Percentiles rank a stretch among this genome's conserved stretches.
phyloP scores from a whole-genome alignment of 163 green algal species.

The Scenedesmus sp. region DNA sequence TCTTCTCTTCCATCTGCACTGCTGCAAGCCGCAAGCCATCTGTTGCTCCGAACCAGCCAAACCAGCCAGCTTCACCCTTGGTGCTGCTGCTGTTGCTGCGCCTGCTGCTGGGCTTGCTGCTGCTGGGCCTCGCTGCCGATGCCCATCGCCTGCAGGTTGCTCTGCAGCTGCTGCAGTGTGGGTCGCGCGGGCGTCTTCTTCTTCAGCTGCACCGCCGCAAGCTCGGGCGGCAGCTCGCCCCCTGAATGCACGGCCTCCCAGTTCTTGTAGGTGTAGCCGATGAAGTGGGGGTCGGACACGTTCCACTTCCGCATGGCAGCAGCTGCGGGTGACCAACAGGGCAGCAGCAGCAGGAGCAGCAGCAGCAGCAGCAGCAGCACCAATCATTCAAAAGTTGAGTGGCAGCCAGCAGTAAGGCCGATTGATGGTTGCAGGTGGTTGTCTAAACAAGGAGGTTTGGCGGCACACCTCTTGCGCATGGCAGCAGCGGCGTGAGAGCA shows the following conservation, averaged over 20 bases:
- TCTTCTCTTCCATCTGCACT: not conserved
- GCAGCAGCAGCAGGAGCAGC: not conserved
- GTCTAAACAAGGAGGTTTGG: constrained; percentile 99
- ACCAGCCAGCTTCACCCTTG: constrained; percentile 73
- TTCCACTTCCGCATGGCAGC: constrained; percentile 29
- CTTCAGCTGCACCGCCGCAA: constrained; percentile 55
- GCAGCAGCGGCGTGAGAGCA: not conserved
- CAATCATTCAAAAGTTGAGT: no score
- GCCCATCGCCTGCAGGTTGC: constrained; percentile 67
- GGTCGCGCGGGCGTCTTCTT: constrained; percentile 59
- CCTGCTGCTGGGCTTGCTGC: constrained; percentile 49
- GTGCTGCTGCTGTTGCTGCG: constrained; percentile 9
- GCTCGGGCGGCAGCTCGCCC: not conserved
- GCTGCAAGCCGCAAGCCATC: not conserved
- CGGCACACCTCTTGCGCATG: constrained; percentile 41
- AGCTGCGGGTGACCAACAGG: not conserved
- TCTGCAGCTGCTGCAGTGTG: constrained; percentile 64
- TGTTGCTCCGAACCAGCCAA: not conserved
- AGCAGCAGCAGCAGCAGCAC: no score
- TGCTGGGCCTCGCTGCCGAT: constrained; percentile 40
- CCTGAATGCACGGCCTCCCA: constrained; percentile 82
- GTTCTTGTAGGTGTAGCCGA: constrained; percentile 99
- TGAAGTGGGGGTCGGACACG: constrained; percentile 92
- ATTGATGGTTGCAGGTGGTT: no score
- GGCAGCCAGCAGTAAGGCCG: not conserved